These are phyloP conservation scores for Cylindrotheca fusiformis DNA, from an alignment of 108 stramenopile genomes.

Conservation along the genomic window DNA sequence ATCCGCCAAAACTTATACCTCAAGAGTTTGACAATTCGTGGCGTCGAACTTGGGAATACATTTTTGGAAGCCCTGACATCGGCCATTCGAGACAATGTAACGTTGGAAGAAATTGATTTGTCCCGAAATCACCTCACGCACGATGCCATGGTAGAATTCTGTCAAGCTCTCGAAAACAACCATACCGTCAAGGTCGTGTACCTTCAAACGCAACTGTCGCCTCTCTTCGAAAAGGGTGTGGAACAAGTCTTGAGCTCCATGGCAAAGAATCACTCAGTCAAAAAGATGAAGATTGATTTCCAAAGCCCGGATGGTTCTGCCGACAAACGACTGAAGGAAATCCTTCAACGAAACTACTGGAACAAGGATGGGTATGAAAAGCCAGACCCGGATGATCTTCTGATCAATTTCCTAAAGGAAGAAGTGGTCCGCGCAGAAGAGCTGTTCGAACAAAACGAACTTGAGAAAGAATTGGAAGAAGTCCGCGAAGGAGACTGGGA, in stretches of 20 bases:
- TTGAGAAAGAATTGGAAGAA: conserved; percentile 3
- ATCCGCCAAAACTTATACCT: conserved; percentile 13
- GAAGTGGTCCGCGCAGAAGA: conserved; percentile 8
- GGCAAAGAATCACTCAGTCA: neutral
- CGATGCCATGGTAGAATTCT: conserved; percentile 24
- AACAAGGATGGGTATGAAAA: neutral
- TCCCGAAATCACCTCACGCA: conserved; percentile 14
- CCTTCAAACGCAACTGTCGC: conserved; percentile 7
- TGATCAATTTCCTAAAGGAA: conserved; percentile 11
- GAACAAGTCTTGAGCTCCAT: neutral
- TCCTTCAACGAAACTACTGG: conserved; percentile 4
- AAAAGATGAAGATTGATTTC: neutral
- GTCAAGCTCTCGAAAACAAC: conserved; percentile 18
- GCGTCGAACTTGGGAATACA: conserved; percentile 15
- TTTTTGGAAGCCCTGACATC: conserved; percentile 13
- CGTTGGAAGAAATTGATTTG: conserved; percentile 14
- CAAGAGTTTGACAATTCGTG: conserved; percentile 5
- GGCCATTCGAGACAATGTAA: conserved; percentile 12
- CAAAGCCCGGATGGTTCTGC: neutral
- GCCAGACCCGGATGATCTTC: neutral
- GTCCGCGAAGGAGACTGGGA: conserved; percentile 27
- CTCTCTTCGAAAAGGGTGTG: conserved; percentile 4
- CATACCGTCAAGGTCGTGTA: conserved; percentile 6
- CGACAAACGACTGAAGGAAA: conserved; percentile 2
- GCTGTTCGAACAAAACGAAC: neutral